Conservation (phyloP, 257 asterid genomes). For the Solanum raphanifolium region DNA sequence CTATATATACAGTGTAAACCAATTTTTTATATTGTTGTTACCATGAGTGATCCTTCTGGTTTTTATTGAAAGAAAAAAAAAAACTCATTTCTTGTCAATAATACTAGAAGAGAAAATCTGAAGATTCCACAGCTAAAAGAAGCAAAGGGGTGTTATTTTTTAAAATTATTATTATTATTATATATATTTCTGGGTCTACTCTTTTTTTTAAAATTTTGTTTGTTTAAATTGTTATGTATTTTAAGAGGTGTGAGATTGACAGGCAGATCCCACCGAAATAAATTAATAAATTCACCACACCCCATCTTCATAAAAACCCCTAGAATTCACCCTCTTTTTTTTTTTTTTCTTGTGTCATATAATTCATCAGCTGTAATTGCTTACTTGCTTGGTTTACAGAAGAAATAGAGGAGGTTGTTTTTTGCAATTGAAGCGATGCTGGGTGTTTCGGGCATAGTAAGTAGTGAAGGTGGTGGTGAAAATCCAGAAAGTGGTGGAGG, state of each 20-base stretch:
- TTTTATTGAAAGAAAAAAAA: neutral
- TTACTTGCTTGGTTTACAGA: neutral
- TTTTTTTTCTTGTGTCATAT: slow-evolving; percentile 13
- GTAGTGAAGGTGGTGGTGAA: slow-evolving; percentile 23
- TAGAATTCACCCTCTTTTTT: slow-evolving; percentile 70
- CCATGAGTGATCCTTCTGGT: slow-evolving; percentile 14
- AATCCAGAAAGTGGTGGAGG: slow-evolving; percentile 42
- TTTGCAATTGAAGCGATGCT: slow-evolving; percentile 23
- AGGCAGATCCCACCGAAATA: slow-evolving; percentile 94
- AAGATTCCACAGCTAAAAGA: slow-evolving; percentile 38
- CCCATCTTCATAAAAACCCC: slow-evolving; percentile 60
- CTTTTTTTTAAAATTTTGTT: neutral
- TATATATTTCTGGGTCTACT: neutral
- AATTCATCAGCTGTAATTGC: slow-evolving; percentile 21
- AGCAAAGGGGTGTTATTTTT: neutral
- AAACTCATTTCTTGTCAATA: neutral
- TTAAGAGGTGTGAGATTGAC: slow-evolving; percentile 58
- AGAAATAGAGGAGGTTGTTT: neutral
- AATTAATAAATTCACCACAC: slow-evolving; percentile 82
- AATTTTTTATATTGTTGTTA: neutral
- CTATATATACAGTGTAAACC: neutral
- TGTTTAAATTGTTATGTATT: neutral
- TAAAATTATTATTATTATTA: neutral
- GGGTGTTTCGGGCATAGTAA: slow-evolving; percentile 36
- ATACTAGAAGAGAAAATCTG: slow-evolving; percentile 12